Conservation (phyloP, 139 green algal genomes). For the Picochlorum sp. region DNA sequence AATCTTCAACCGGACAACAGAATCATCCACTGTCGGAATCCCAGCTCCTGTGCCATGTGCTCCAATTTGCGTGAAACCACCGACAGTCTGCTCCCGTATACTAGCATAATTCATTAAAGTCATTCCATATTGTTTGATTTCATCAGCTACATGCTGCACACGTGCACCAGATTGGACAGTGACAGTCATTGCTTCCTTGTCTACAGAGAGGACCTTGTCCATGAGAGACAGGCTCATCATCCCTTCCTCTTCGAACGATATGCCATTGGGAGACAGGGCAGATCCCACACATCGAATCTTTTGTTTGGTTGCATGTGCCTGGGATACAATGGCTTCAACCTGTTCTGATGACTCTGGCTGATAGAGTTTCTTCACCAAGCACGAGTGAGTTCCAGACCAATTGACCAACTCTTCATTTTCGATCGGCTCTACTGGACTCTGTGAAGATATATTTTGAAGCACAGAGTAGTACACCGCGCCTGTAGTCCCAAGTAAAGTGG, state of each 20-base stretch:
- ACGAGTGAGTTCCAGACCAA: constrained; percentile 88
- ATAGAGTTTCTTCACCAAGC: constrained; percentile 32
- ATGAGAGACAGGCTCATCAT: constrained; percentile 86
- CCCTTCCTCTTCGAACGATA: constrained; percentile 67
- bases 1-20: constrained; percentile 78
- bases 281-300: constrained; percentile 76
- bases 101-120: constrained; percentile 93
- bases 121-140: constrained; percentile 70
- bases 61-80: constrained; percentile 82
- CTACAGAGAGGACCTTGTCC: constrained; percentile 78
- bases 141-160: constrained; percentile 48
- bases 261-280: constrained; percentile 84
- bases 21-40: constrained; percentile 87
- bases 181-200: constrained; percentile 37
- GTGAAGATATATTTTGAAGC: not conserved
- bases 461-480: constrained; percentile 17
- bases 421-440: not conserved
- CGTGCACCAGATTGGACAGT: constrained; percentile 35
- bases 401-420: constrained; percentile 57
- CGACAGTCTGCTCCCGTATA: constrained; percentile 93
- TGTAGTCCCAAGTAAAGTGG: not conserved
- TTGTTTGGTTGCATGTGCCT: constrained; percentile 35
- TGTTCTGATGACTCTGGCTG: constrained; percentile 76
- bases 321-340: constrained; percentile 64
- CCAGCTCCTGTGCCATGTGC: constrained; percentile 87